Conservation (phyloP, 805 yeast species). For the Priceomyces fermenticarens region DNA sequence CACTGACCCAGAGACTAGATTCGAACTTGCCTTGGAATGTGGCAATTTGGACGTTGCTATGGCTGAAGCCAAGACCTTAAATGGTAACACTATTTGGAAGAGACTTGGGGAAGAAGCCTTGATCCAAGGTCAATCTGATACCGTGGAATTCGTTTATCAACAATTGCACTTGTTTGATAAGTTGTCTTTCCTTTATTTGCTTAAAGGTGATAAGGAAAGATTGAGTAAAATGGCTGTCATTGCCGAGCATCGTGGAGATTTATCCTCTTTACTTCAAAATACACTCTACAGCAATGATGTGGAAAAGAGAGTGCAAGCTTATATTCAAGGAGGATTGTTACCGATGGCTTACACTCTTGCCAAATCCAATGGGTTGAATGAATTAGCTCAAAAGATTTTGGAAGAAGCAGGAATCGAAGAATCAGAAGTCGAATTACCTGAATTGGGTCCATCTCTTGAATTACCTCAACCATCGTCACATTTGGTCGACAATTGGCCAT, state of each 20-base stretch:
- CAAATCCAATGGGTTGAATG: conserved; percentile 76
- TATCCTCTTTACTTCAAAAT: conserved; percentile 76
- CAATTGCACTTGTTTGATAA: conserved; percentile 83
- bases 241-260: conserved; percentile 84
- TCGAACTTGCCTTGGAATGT: conserved; percentile 92
- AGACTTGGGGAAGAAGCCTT: conserved; percentile 82
- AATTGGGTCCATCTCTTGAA: conserved; percentile 36
- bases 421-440: conserved; percentile 65
- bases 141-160: conserved; percentile 87
- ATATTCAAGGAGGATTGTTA: conserved; percentile 72
- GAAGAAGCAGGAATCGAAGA: conserved; percentile 65
- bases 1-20: conserved; percentile 92
- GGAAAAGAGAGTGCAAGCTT: conserved; percentile 69
- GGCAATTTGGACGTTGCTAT: conserved; percentile 86
- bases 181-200: conserved; percentile 81
- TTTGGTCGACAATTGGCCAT: conserved; percentile 72
- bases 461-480: conserved; percentile 48
- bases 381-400: conserved; percentile 68
- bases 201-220: conserved; percentile 76
- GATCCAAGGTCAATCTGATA: conserved; percentile 79
- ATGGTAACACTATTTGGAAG: conserved; percentile 71
- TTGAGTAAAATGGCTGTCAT: conserved; percentile 81
- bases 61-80: conserved; percentile 77
- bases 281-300: conserved; percentile 73
- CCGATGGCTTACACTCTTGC: conserved; percentile 95